These are phyloP conservation scores for Xylariales sp. DNA, from an alignment of 2,329 filamentous ascomycete species.

Conservation along the genomic window DNA sequence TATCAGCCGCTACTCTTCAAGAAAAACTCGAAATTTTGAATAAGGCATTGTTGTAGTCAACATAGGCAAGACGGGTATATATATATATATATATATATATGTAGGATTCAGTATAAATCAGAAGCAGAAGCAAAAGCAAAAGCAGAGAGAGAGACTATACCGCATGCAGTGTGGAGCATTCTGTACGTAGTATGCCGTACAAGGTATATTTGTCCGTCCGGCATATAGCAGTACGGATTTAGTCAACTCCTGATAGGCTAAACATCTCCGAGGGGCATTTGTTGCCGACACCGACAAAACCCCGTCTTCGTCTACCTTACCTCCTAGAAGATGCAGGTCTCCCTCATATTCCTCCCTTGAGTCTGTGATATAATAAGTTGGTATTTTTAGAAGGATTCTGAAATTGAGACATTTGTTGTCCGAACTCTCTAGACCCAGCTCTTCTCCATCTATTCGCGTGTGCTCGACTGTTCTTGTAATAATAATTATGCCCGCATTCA, in stretches of 20 bases:
- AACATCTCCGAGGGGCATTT: conserved; percentile 22
- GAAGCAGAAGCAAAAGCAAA: not conserved
- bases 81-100: too few relatives aligned
- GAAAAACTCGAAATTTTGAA: too few relatives aligned
- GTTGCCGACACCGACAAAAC: conserved; percentile 11
- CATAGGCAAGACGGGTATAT: too few relatives aligned
- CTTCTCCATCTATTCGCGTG: conserved; percentile 40
- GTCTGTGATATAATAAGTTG: not conserved
- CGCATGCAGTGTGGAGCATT: conserved; percentile 13
- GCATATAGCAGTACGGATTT: not conserved
- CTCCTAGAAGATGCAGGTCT: not conserved
- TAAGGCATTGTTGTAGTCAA: too few relatives aligned
- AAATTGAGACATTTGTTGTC: not conserved
- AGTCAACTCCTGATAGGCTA: conserved; percentile 26
- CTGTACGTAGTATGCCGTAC: conserved; percentile 1
- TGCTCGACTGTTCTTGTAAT: not conserved
- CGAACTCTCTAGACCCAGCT: conserved; percentile 38
- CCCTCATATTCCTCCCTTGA: not conserved
- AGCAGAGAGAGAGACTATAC: not conserved
- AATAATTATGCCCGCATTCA: conserved; percentile 53
- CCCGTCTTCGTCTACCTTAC: not conserved
- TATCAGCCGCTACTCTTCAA: too few relatives aligned
- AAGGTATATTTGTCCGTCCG: conserved; percentile 25
- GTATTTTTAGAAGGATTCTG: not conserved
- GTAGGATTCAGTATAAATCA: not conserved